These are phyloP conservation scores for Syzygium jambos DNA, from an alignment of 345 rosid genomes.

Conservation along the genomic window DNA sequence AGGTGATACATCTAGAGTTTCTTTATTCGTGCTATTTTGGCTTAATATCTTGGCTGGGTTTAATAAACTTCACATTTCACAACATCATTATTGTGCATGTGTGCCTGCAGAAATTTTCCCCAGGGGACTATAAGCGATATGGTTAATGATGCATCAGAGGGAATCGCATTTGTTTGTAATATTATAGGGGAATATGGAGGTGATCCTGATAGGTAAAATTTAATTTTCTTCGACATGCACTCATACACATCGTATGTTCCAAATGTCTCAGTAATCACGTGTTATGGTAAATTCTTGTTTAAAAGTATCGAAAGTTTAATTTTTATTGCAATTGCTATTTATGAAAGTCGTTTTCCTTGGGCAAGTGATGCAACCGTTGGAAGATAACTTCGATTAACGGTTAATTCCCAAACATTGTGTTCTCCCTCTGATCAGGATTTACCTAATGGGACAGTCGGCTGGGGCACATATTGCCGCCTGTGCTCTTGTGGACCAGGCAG, in stretches of 20 bases:
- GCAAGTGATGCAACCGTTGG: not conserved
- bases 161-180: constrained; percentile 80
- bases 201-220: constrained; percentile 66
- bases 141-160: constrained; percentile 73
- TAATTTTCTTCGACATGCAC: not conserved
- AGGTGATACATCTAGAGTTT: constrained; percentile 33
- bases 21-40: not conserved
- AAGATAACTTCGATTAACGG: not conserved
- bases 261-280: not conserved
- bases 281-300: not conserved
- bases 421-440: constrained; percentile 45
- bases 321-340: not conserved
- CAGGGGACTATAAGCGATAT: constrained; percentile 93
- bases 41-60: not conserved
- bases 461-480: constrained; percentile 97
- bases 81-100: not conserved
- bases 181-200: constrained; percentile 78
- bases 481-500: constrained; percentile 82
- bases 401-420: not conserved
- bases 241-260: not conserved
- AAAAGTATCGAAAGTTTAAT: not conserved
- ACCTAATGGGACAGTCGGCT: constrained; percentile 97
- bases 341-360: not conserved
- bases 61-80: not conserved
- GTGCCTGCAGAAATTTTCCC: constrained; percentile 71